Base-by-base conservation (phyloP, 2,329 filamentous ascomycete species). In the Epichloe aotearoae region DNA sequence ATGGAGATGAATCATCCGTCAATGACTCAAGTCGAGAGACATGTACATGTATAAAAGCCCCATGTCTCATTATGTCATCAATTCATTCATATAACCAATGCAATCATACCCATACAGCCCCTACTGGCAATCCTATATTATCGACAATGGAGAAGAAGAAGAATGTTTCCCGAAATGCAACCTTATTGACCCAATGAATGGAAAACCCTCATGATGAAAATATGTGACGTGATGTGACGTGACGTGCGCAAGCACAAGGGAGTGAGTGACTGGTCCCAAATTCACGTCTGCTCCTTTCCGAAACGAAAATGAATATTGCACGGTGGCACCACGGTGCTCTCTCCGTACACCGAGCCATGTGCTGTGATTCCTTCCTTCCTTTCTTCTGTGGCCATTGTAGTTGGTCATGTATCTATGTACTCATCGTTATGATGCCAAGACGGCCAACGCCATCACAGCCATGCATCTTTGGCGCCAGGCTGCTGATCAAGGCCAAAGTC, bases 401-500 rank as follows among this genome's bases (percentile, higher is more conserved):
- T 41, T 30, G 8, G 4, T 11, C 1, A 30, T 30, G 26, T 30
- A 3, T 30, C 8, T 30, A 20, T 20, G 19, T 20, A 4, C 8
- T 30, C 10, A 30, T 30, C 26, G 26, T 11, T 0, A 5, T n/a
- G 19, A 38, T 39, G 20, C n/a, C 38, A 20, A 23, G 19, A 42
- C 15, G 33, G 33, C 8, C 17, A 12, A 19, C 20, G 19, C n/a
- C 37, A 40, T 58, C 53, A 61, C 45, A 66, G 53, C 65, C 65
- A 67, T 34, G 53, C 58, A 38, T 67, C 63, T 41, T 59, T 59
- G 49, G 61, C 61, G 43, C 54, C 55, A 40, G 58, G 57, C 46
- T 59, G 57, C 60, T 58, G 59, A 43, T 68, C 67, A 23, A 69
- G 58, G 6, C 66, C 69, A 56, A 80, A 71, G 58, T 79, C 75